Evolutionary conservation across 495 filamentous ascomycete genomes (phyloP).

Genomic region (Gamarada debralockiae): DNA sequence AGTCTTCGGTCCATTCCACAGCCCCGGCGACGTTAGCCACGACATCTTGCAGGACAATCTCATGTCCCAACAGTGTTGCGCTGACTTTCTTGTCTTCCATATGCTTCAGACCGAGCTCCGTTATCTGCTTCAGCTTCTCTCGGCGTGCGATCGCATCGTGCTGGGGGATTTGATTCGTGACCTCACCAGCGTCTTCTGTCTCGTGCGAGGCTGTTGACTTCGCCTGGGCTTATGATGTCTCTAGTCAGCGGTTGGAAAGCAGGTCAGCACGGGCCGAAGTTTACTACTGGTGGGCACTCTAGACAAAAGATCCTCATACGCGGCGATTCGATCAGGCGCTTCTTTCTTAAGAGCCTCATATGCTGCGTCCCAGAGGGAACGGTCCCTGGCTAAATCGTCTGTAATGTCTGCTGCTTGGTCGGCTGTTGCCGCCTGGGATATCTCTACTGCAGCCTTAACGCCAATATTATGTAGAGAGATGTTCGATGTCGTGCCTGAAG

Average conservation of each 20-base stretch:
- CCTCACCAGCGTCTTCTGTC: constrained; percentile 1
- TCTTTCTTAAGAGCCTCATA: no score
- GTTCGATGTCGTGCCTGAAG: no score
- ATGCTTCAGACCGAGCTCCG: constrained; percentile 2
- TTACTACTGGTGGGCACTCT: constrained; percentile 6
- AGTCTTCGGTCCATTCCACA: constrained; percentile 5
- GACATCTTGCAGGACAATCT: constrained; percentile 13
- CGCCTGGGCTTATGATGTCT: constrained; percentile 2
- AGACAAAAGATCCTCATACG: constrained; percentile 12
- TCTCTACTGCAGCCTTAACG: no score
- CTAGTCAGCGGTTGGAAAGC: constrained; percentile 1
- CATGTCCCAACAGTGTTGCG: constrained; percentile 4
- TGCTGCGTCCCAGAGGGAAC: no score
- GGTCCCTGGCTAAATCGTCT: no score
- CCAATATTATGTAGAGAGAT: no score
- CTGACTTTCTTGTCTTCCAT: constrained; percentile 1
- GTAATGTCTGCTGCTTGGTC: no score
- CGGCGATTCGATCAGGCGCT: neutral
- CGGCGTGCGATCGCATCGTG: constrained; percentile 1
- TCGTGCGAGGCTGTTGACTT: constrained; percentile 1
- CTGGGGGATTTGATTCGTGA: constrained; percentile 8
- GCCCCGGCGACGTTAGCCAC: constrained; percentile 3
- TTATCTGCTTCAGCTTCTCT: constrained; percentile 9
- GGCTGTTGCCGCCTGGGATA: no score
- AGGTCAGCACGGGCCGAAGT: neutral